These are phyloP conservation scores for Alternaria consortialis DNA, from an alignment of 2,329 filamentous ascomycete species.

Conservation along the genomic window DNA sequence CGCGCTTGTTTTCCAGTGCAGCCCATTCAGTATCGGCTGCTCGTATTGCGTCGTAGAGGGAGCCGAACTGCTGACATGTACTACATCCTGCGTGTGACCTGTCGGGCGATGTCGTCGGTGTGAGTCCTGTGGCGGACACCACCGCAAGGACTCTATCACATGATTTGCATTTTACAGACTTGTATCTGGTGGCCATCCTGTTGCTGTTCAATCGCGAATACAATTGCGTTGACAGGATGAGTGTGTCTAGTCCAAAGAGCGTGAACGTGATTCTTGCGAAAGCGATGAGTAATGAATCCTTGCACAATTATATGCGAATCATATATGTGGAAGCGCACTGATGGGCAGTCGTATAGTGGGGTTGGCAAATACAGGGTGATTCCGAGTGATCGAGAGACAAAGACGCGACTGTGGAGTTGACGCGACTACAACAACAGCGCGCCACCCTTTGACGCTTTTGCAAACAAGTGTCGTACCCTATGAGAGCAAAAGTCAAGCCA, in stretches of 20 bases:
- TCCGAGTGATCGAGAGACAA: conserved; percentile 4
- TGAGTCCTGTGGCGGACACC: conserved; percentile 21
- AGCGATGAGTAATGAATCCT: background rate
- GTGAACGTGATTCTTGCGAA: background rate
- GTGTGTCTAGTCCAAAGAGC: background rate
- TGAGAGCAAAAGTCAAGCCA: background rate
- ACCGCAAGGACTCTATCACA: conserved; percentile 18
- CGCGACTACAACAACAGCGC: conserved; percentile 2
- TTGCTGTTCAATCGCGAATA: background rate
- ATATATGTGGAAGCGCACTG: background rate
- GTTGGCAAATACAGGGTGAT: background rate
- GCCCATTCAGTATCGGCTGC: conserved; percentile 25
- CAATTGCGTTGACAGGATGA: background rate
- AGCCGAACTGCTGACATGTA: conserved; percentile 28
- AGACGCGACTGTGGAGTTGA: conserved; percentile 6
- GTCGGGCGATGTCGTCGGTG: conserved; percentile 4
- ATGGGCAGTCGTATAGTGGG: background rate
- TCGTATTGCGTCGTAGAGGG: conserved; percentile 24
- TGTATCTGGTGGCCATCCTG: conserved; percentile 6
- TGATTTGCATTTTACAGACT: conserved; percentile 16
- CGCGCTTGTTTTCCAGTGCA: conserved; percentile 19
- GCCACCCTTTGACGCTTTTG: background rate
- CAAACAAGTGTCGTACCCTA: background rate
- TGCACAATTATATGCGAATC: background rate
- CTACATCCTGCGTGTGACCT: conserved; percentile 19